A percentile compares a stretch with the other conserved stretches of the same genome.
Conservation (phyloP, 768 basidiomycete species). For the Naganishia vishniacii region DNA sequence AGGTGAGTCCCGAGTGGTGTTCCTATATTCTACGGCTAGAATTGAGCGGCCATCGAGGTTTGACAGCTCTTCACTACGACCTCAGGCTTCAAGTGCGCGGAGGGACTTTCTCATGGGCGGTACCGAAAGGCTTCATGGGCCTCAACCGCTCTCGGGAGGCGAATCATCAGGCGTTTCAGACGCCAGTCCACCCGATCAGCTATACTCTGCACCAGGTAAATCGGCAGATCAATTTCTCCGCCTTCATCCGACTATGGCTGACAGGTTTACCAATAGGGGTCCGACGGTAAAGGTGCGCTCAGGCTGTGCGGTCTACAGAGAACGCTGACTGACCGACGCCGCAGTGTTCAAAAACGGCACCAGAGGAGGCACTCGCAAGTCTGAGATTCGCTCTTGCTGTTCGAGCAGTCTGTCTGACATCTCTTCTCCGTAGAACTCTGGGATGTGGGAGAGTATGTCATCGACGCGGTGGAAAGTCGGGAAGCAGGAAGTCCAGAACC, state of each 20-base stretch:
- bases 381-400: neutral
- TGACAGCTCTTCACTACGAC: constrained; percentile 23
- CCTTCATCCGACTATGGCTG: too few species aligned
- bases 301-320: too few species aligned
- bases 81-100: constrained; percentile 23
- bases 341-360: constrained; percentile 23
- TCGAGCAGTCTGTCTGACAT: neutral
- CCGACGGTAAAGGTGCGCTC: constrained; percentile 15
- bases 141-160: constrained; percentile 2
- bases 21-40: too few species aligned
- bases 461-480: constrained; percentile 16
- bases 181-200: constrained; percentile 23
- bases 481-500: constrained; percentile 8
- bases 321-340: neutral
- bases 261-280: too few species aligned
- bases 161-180: constrained; percentile 23
- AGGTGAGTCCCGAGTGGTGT: neutral
- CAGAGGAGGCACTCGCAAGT: constrained; percentile 19
- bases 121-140: constrained; percentile 26
- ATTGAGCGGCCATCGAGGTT: neutral
- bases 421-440: constrained; percentile 17
- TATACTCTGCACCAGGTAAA: constrained; percentile 21
- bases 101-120: constrained; percentile 26
- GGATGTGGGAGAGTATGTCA: constrained; percentile 25
- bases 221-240: too few species aligned